These are phyloP conservation scores for Clohesyomyces aquaticus DNA, from an alignment of 495 filamentous ascomycete genomes.

Conservation along the genomic window DNA sequence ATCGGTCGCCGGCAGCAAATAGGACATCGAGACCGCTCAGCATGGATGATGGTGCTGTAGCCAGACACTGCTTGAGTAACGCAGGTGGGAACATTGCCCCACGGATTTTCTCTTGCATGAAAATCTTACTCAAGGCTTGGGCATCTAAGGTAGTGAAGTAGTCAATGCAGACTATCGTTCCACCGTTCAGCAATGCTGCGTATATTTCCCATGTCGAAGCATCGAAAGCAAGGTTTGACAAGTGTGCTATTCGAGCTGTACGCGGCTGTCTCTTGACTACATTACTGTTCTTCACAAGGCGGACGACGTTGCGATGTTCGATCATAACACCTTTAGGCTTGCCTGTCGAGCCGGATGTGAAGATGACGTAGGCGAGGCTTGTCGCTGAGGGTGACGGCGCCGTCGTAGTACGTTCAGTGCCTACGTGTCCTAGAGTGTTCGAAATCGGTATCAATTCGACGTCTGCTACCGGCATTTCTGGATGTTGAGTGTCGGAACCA, in stretches of 20 bases:
- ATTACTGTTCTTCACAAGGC: neutral
- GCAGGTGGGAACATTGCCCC: neutral
- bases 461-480: neutral
- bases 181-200: constrained; percentile 12
- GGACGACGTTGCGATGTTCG: neutral
- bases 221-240: constrained; percentile 21
- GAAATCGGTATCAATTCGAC: neutral
- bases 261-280: neutral
- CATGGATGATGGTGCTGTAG: neutral
- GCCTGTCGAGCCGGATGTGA: constrained; percentile 32
- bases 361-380: constrained; percentile 34
- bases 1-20: neutral
- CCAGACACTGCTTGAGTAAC: neutral
- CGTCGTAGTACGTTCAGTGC: neutral
- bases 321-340: constrained; percentile 41
- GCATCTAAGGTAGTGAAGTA: neutral
- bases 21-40: neutral
- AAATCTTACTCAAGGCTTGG: neutral
- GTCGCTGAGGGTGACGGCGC: neutral
- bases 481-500: neutral
- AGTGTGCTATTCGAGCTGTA: neutral
- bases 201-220: constrained; percentile 11
- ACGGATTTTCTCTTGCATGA: neutral
- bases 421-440: neutral
- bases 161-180: constrained; percentile 11